Evolutionary conservation across 164 flowering plant genomes (phyloP).

Genomic region (Taxillus chinensis): DNA sequence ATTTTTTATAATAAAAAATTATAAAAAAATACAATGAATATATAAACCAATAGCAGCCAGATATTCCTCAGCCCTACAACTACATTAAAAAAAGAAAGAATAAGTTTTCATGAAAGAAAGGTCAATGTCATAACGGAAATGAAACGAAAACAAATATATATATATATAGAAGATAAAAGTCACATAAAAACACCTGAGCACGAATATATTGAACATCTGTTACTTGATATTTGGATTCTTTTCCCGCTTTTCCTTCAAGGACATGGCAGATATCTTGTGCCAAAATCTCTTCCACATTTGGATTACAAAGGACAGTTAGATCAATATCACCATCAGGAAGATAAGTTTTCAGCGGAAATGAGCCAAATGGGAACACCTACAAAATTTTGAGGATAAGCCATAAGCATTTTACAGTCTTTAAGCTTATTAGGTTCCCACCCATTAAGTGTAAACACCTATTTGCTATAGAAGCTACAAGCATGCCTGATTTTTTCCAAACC

Average conservation of each 20-base stretch:
- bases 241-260: constrained; percentile 12
- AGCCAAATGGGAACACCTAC: constrained; percentile 31
- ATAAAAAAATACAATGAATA: too few relatives aligned
- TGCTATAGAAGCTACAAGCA: too few relatives aligned
- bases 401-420: background rate
- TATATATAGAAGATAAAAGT: background rate
- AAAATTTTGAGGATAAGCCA: background rate
- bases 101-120: too few relatives aligned
- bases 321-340: constrained; percentile 43
- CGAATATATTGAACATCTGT: constrained; percentile 17
- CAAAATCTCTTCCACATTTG: constrained; percentile 17
- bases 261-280: constrained; percentile 15
- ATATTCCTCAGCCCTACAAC: too few relatives aligned
- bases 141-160: background rate
- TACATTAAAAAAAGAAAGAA: too few relatives aligned
- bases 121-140: too few relatives aligned
- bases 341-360: constrained; percentile 34
- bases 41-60: too few relatives aligned
- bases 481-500: too few relatives aligned
- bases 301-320: constrained; percentile 19
- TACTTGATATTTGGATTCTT: constrained; percentile 13
- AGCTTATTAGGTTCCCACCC: background rate
- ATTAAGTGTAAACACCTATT: background rate
- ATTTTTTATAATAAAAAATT: too few relatives aligned
- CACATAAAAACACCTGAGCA: constrained; percentile 23